phyloP scores from a whole-genome alignment of 2,329 filamentous ascomycete species.

The Arthroderma sp. region DNA sequence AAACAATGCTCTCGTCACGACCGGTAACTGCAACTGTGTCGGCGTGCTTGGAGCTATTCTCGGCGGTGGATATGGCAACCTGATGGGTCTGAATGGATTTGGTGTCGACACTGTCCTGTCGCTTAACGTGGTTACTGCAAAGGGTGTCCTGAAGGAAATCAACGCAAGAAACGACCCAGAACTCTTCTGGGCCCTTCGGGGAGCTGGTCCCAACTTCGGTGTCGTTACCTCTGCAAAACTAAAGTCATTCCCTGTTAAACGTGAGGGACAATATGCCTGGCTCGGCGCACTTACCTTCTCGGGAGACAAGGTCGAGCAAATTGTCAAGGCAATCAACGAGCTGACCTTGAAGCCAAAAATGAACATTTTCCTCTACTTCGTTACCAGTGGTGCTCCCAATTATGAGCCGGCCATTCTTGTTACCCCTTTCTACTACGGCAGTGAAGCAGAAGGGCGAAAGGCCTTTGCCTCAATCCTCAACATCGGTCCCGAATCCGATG shows the following conservation, averaged over 20 bases:
- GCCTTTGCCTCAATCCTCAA: conserved; percentile 26
- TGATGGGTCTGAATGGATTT: conserved; percentile 30
- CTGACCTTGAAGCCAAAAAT: conserved; percentile 23
- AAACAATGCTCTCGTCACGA: background rate
- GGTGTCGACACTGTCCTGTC: conserved; percentile 13
- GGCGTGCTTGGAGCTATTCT: conserved; percentile 20
- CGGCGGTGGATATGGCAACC: conserved; percentile 41
- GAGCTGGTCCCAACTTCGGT: conserved; percentile 43
- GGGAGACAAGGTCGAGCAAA: conserved; percentile 17
- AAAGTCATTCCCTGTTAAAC: conserved; percentile 21
- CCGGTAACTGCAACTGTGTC: background rate
- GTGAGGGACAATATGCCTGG: conserved; percentile 13
- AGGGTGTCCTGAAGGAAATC: conserved; percentile 25
- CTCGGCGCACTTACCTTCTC: conserved; percentile 16
- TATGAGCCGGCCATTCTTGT: conserved; percentile 8
- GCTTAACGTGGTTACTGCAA: conserved; percentile 12
- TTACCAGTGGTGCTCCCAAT: conserved; percentile 3
- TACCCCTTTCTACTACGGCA: background rate
- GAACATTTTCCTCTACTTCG: conserved; percentile 24
- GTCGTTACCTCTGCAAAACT: conserved; percentile 18
- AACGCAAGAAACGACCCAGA: conserved; percentile 28
- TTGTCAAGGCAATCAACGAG: conserved; percentile 26
- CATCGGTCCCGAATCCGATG: conserved; percentile 17
- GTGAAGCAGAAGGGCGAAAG: background rate
- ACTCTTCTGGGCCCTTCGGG: conserved; percentile 40